Conservation (phyloP, 345 rosid genomes). For the Ailanthus altissimus region DNA sequence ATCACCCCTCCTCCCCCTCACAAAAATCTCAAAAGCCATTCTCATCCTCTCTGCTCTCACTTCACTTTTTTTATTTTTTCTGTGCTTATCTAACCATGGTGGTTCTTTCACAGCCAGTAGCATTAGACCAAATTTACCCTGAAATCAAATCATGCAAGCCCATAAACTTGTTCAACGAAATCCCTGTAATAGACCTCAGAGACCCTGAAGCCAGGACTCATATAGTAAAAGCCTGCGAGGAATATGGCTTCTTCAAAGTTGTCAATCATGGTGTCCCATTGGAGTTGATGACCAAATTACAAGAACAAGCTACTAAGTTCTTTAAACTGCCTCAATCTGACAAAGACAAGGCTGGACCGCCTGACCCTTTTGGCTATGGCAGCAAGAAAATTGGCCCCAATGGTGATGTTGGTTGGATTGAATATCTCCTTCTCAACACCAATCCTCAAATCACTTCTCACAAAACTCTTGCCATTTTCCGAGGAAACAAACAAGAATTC, state of each 20-base stretch:
- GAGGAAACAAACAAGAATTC: constrained; percentile 29
- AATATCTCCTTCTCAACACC: constrained; percentile 45
- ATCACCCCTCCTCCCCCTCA: too few species aligned
- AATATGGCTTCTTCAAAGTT: constrained; percentile 56
- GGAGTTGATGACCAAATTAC: constrained; percentile 35
- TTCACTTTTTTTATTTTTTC: background rate
- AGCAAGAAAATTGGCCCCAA: constrained; percentile 49
- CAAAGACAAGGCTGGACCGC: constrained; percentile 43
- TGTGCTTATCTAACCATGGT: constrained; percentile 53
- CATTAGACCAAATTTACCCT: constrained; percentile 45
- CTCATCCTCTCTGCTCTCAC: background rate
- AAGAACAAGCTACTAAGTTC: constrained; percentile 40
- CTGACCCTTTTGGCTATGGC: constrained; percentile 53
- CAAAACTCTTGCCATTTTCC: constrained; percentile 20
- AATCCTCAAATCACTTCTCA: constrained; percentile 23
- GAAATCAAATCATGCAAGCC: constrained; percentile 65
- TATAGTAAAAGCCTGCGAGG: constrained; percentile 62
- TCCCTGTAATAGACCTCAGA: constrained; percentile 63
- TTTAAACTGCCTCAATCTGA: constrained; percentile 37
- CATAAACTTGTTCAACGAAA: constrained; percentile 30
- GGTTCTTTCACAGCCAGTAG: constrained; percentile 56
- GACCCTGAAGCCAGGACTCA: constrained; percentile 59
- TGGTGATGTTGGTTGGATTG: constrained; percentile 63
- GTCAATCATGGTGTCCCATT: constrained; percentile 49
- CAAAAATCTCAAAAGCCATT: background rate